Evolutionary conservation across 352 stramenopile genomes (phyloP), one percentile per base, ranked within the genome.

Genomic region (Phytophthora fragariaefolia): DNA sequence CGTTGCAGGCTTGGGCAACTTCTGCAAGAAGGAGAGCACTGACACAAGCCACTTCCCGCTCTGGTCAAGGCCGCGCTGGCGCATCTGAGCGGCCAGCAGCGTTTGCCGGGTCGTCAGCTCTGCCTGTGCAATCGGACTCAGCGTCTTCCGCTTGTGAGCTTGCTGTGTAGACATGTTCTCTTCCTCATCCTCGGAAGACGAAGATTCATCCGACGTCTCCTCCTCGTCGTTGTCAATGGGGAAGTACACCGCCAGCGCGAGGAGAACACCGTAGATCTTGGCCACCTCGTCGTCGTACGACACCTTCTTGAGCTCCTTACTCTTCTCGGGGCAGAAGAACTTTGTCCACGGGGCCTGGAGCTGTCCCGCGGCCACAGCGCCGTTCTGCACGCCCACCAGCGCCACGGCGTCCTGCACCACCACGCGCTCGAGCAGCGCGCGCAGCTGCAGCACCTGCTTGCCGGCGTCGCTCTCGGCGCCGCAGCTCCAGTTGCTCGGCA

Each of bases 201-300:
- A 79, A 7, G 72, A 81, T 15, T 86, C 77, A n/a, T 65, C 69
- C 32, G 72, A 80, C 48, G 66, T 80, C 42, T 77, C 67, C 48
- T 80, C 77, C 22, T 64, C 65, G 20, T 66, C 71, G 5, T 80
- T 65, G 17, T 79, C 66, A 8, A 91, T 65, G 0, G 83, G 83
- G 58, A 82, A 91, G 27, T 80, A 74, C 22, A 91, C 58, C 2
- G 77, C 79, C 50, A 91, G 67, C 24, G 76, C 58, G 22, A 87
- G 52, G 30, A 87, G 32, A 3, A 61, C 55, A 1, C 79, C 83
- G 50, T 80, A 87, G 9, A 89, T 66, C 56, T 82, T 80, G 32
- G 83, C 83, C 36, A 85, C 65, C 36, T 87, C 80, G 3, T 66
- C 63, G 17, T 81, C 67, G 32, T 79, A 81, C 50, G 71, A 58